Base-by-base conservation (phyloP, 2,329 filamentous ascomycete genomes). In the Tolypocladium inflatum region DNA sequence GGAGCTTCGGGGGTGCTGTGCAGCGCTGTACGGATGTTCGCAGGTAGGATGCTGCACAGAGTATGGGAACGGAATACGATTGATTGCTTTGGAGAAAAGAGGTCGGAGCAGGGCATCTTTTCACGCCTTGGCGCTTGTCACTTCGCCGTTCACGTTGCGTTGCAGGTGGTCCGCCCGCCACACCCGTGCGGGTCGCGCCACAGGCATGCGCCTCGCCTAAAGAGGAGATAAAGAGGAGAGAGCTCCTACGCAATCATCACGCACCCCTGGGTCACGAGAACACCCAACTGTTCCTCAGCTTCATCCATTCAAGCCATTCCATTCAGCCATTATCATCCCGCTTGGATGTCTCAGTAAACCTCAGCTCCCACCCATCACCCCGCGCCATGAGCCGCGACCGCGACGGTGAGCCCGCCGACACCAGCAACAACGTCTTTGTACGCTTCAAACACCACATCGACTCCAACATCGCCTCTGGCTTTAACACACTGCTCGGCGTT, bases 371-470 rank as follows among this genome's bases (percentile, higher is more conserved):
- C 30, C 6, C 30, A 19, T 19, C 48, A 21, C 48, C 19, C 41
- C 30, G 23, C 42, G 48, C 48, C 37, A 67, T 66, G 67, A 55
- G 55, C 33, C 63, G 61, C 38, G 59, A 62, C 33, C 64, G 62
- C 41, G 59, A 62, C 56, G 57, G 58, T 59, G 57, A 65, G 15
- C 39, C 54, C 51, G 45, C 57, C 37, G 33, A 33, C 35, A 11
- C 55, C 56, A 59, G 54, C 57, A 23, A 55, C 56, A 61, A 58
- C 57, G 23, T 59, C 55, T 64, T 64, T 55, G 59, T 61, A 3
- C 61, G 56, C 21, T 58, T 63, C 58, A 63, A 58, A 53, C 59
- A 62, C 42, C 68, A 72, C 58, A 69, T 78, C 58, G 73, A 78
- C 62, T 62, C 63, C 50, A 71, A 69, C 57, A 65, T 78, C 59